Evolutionary conservation across 1,284 basidiomycete genomes (phyloP).

Genomic region (Retiboletus flavoniger): DNA sequence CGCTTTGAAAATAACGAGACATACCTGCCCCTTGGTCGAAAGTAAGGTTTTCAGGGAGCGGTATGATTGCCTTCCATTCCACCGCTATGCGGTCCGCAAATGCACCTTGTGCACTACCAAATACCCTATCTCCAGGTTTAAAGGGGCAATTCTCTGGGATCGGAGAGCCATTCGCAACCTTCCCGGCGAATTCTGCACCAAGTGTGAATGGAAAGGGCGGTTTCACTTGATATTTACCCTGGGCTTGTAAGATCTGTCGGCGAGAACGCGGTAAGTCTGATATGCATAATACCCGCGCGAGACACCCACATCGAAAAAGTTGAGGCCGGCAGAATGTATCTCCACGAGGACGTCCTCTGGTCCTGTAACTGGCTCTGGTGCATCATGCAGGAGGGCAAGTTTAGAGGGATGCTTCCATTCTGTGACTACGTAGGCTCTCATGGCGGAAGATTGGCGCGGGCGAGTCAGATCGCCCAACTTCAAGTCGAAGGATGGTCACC

Average conservation of each 20-base stretch:
- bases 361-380: slow-evolving; percentile 56
- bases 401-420: slow-evolving; percentile 74
- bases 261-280: neutral
- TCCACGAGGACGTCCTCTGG: slow-evolving; percentile 76
- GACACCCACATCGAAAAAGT: slow-evolving; percentile 73
- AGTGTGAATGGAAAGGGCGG: slow-evolving; percentile 82
- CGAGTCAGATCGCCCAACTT: neutral
- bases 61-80: slow-evolving; percentile 49
- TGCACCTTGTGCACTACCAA: slow-evolving; percentile 81
- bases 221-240: slow-evolving; percentile 86
- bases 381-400: slow-evolving; percentile 56
- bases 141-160: slow-evolving; percentile 83
- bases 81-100: slow-evolving; percentile 74
- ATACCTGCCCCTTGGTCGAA: slow-evolving; percentile 65
- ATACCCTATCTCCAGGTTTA: slow-evolving; percentile 84
- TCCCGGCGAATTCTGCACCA: slow-evolving; percentile 86
- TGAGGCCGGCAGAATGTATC: slow-evolving; percentile 73
- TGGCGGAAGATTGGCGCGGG: slow-evolving; percentile 33
- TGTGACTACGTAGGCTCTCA: slow-evolving; percentile 79
- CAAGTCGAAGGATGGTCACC: neutral
- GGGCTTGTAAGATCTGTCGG: slow-evolving; percentile 73
- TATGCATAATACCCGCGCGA: neutral
- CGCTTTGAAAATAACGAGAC: slow-evolving; percentile 30
- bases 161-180: slow-evolving; percentile 69
- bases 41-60: slow-evolving; percentile 61